Conservation (phyloP, 129 eudicot genomes). For the Flaveria robusta region DNA sequence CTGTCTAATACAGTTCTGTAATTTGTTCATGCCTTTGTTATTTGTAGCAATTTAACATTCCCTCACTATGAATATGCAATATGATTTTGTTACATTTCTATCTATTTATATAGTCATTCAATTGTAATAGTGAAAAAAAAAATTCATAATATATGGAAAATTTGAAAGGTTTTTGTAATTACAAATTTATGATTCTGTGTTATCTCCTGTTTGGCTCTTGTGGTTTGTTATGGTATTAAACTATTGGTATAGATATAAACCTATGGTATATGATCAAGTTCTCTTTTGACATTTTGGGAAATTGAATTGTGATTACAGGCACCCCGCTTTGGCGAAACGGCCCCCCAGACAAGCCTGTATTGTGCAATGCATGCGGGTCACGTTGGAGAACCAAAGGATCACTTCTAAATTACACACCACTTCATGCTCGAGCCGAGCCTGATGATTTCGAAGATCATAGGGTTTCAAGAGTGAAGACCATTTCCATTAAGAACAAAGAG, state of each 20-base stretch:
- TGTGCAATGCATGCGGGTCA: slow-evolving; percentile 98
- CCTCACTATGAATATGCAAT: slow-evolving; percentile 23
- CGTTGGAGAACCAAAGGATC: slow-evolving; percentile 99
- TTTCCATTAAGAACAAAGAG: slow-evolving; percentile 75
- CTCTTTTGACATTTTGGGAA: slow-evolving; percentile 13
- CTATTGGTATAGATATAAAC: not conserved
- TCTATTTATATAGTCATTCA: not conserved
- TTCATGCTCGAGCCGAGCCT: slow-evolving; percentile 81
- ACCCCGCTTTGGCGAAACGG: slow-evolving; percentile 99
- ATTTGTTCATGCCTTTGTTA: not conserved
- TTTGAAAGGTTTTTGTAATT: not conserved
- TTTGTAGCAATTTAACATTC: slow-evolving; percentile 11
- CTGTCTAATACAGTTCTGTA: not conserved
- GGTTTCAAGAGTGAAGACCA: slow-evolving; percentile 54
- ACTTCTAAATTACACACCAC: slow-evolving; percentile 83
- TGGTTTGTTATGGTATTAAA: not conserved
- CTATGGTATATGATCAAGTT: not conserved
- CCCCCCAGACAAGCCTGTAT: slow-evolving; percentile 96
- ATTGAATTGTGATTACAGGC: slow-evolving; percentile 46
- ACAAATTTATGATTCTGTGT: not conserved
- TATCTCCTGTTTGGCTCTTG: not conserved
- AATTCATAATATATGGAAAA: not conserved
- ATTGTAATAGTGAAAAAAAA: not conserved
- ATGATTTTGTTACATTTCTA: slow-evolving; percentile 17
- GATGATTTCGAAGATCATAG: slow-evolving; percentile 71